A percentile compares a stretch with the other conserved stretches of the same genome.
Conservation (phyloP, 331 rosid genomes). For the Acacia pycnantha region DNA sequence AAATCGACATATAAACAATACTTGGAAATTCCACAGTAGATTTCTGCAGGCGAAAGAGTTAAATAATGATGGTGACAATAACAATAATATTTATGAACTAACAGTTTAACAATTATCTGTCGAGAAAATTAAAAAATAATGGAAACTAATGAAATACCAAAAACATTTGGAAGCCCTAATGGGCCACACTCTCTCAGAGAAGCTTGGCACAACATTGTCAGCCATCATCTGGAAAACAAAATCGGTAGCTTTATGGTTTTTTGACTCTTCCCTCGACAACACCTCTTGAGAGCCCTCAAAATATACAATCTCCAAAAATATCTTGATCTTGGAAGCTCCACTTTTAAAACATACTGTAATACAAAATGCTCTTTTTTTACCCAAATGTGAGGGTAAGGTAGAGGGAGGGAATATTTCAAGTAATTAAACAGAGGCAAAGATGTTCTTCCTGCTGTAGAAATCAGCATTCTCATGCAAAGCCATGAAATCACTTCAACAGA, state of each 20-base stretch:
- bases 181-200: conserved; percentile 38
- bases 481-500: conserved; percentile 40
- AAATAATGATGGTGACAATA: background rate
- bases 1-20: background rate
- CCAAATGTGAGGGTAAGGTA: background rate
- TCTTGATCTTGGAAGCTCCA: conserved; percentile 59
- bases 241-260: conserved; percentile 68
- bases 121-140: conserved; percentile 37
- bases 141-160: conserved; percentile 51
- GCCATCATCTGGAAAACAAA: conserved; percentile 40
- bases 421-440: conserved; percentile 29
- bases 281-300: conserved; percentile 54
- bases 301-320: conserved; percentile 78
- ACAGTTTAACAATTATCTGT: conserved; percentile 48
- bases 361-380: conserved; percentile 46
- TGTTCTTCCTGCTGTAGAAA: conserved; percentile 44
- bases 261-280: conserved; percentile 51
- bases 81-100: conserved; percentile 43
- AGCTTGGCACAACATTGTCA: conserved; percentile 32
- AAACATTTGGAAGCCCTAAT: conserved; percentile 45
- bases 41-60: background rate
- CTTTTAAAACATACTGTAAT: conserved; percentile 53
- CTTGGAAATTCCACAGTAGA: background rate
- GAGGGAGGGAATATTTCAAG: conserved; percentile 23
- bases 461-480: conserved; percentile 28